Base-by-base conservation (phyloP, 2,329 filamentous ascomycete genomes). In the Fusarium euwallaceae region DNA sequence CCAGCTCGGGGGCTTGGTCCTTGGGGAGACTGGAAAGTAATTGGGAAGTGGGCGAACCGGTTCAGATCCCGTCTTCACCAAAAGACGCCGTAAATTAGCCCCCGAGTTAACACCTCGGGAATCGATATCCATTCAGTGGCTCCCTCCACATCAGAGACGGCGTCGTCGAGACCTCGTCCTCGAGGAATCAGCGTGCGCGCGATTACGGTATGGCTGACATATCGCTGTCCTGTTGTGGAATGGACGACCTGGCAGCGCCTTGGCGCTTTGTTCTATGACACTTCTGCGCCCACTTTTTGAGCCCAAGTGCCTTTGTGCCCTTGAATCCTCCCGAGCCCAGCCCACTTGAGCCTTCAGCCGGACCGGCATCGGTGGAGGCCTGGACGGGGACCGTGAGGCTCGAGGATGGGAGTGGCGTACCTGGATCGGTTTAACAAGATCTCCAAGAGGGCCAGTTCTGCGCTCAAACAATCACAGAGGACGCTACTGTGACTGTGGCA, bases 191-290 rank as follows among this genome's bases (percentile, higher is more conserved):
- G 62, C 64, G 67, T 41, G 37, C 62, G 56, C 39, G 29, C 53
- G 41, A 73, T 76, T 76, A 70, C 67, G 66, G 64, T 53, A 41
- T 43, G 41, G 68, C 73, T 78, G 73, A 78, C 71, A 72, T 70
- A 78, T 76, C 34, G 45, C 37, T 51, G 56, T 61, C 66, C 71
- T 55, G 45, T 45, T 72, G 51, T 69, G 73, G 75, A 72, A 78
- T 74, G 66, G 55, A 66, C 63, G 36, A 36, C 39, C 37, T 37
- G 60, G 51, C 24, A 20, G 43, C 24, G 61, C 66, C 72, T 66
- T 72, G 68, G 61, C 64, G 69, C 61, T 67, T 74, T 67, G 59
- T 76, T 75, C 75, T 71, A 75, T 72, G 67, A 67, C 55, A 64
- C 65, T 70, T 72, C 66, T 65, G 53, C 36, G 62, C 48, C 68